Percentiles rank a stretch among this genome's conserved stretches.
These are phyloP conservation scores for Phaeodactylum tricornutum DNA, from an alignment of 108 stramenopile species.

Conservation along the genomic window DNA sequence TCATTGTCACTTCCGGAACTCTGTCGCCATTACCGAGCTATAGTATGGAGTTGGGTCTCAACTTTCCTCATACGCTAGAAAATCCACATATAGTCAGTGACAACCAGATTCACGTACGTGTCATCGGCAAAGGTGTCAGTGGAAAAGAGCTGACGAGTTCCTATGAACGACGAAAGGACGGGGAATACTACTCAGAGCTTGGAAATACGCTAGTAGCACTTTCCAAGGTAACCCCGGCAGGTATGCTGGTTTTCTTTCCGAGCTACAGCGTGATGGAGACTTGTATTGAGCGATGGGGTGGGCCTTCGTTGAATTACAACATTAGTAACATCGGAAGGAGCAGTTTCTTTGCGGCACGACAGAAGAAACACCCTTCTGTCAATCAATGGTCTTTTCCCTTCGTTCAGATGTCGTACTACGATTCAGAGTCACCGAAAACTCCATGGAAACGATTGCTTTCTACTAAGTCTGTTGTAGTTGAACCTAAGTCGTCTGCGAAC, in stretches of 20 bases:
- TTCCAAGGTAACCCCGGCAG: slow-evolving; percentile 76
- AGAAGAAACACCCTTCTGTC: slow-evolving; percentile 11
- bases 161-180: slow-evolving; percentile 72
- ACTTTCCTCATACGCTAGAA: slow-evolving; percentile 83
- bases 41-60: slow-evolving; percentile 80
- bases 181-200: slow-evolving; percentile 85
- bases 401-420: slow-evolving; percentile 24
- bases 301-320: slow-evolving; percentile 27
- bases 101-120: slow-evolving; percentile 78
- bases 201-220: slow-evolving; percentile 81
- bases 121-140: slow-evolving; percentile 76
- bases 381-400: slow-evolving; percentile 39
- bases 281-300: slow-evolving; percentile 70
- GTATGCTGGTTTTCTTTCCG: slow-evolving; percentile 96
- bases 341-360: slow-evolving; percentile 38
- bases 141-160: slow-evolving; percentile 71
- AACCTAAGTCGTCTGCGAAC: slow-evolving; percentile 72
- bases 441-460: slow-evolving; percentile 68
- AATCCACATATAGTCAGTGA: slow-evolving; percentile 90
- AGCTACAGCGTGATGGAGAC: slow-evolving; percentile 86
- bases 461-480: slow-evolving; percentile 65
- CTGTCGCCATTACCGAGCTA: slow-evolving; percentile 90
- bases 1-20: slow-evolving; percentile 93
- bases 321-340: slow-evolving; percentile 6
- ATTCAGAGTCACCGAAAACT: slow-evolving; percentile 7